Percentiles rank a stretch among this genome's conserved stretches.
Evolutionary conservation across 2,329 filamentous ascomycete genomes (phyloP).

Genomic region (Sporothrix schenckii): DNA sequence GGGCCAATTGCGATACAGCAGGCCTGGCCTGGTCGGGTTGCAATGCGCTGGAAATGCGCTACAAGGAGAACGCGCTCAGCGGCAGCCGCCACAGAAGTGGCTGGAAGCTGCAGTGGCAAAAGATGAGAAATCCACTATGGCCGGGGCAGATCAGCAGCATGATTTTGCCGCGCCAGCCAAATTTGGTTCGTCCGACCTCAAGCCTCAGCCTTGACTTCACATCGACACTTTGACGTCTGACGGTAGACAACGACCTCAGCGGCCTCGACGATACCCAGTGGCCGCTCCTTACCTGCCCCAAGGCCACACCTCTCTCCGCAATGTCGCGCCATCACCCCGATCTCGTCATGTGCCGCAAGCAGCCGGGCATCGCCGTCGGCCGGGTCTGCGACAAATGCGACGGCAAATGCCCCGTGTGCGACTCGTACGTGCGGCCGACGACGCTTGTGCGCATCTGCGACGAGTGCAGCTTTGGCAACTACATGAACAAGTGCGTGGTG

Average conservation of each 20-base stretch:
- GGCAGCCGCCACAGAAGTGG: slow-evolving; percentile 33
- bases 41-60: slow-evolving; percentile 1
- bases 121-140: slow-evolving; percentile 27
- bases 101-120: slow-evolving; percentile 36
- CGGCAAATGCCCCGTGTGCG: slow-evolving; percentile 98
- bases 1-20: slow-evolving; percentile 1
- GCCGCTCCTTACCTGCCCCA: not conserved
- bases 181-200: not conserved
- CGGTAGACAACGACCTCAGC: not conserved
- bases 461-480: slow-evolving; percentile 99
- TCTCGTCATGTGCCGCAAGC: slow-evolving; percentile 99
- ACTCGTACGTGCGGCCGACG: slow-evolving; percentile 96
- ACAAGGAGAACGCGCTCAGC: not conserved
- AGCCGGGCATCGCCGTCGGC: slow-evolving; percentile 94
- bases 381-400: slow-evolving; percentile 99
- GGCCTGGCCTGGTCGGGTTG: not conserved
- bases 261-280: not conserved
- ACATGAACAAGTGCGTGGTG: slow-evolving; percentile 99
- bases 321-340: slow-evolving; percentile 98
- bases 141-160: not conserved
- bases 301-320: slow-evolving; percentile 27
- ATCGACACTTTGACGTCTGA: not conserved
- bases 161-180: slow-evolving; percentile 11
- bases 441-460: slow-evolving; percentile 98
- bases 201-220: slow-evolving; percentile 12